Base-by-base conservation (phyloP, 108 stramenopile genomes). In the Discostella stelligeroides region DNA sequence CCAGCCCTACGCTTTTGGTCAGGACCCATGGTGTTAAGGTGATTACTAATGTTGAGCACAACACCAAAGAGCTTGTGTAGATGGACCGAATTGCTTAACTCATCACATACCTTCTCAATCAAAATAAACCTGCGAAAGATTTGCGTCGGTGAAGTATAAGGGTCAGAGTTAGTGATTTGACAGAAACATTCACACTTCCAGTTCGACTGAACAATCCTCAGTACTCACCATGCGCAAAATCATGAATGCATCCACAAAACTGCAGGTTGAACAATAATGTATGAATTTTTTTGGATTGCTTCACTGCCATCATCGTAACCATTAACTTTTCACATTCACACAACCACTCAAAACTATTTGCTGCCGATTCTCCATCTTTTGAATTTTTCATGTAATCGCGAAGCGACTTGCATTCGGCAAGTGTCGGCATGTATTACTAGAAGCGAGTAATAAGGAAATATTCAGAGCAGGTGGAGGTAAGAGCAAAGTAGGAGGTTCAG, bases 271-370 rank as follows among this genome's bases (percentile, higher is more conserved):
- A 95, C 27, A 95, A 56, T 7, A 97, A 70, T n/a, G 89, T 86
- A 38, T 82, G 66, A 50, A 97, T 82, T 54, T 95, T 94, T 62
- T 90, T 91, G 0, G 88, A 86, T 57, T 94, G 93, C 63, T 94
- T 94, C 30, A 94, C 90, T 20, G 90, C 90, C 90, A 94, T 89
- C 88, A 92, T 92, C 7, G 92, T 87, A 5, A 90, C 87, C 92
- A 93, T 92, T 78, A 93, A 93, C 64, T 93, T 93, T 61, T 93
- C 92, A 56, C 90, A 91, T 69, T 93, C 92, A 56, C 92, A 92
- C 21, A 93, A 73, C 34, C 84, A 79, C 11, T 89, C 88, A 63
- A 92, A 89, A 29, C 77, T 86, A 51, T 87, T 83, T 4, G 86
- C 86, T 24, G 85, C 87, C 43, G 88, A 86, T 60, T 81, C 84